Evolutionary conservation across 192 early-diverging fungal species (phyloP).

Genomic region (Coemansia sp.): DNA sequence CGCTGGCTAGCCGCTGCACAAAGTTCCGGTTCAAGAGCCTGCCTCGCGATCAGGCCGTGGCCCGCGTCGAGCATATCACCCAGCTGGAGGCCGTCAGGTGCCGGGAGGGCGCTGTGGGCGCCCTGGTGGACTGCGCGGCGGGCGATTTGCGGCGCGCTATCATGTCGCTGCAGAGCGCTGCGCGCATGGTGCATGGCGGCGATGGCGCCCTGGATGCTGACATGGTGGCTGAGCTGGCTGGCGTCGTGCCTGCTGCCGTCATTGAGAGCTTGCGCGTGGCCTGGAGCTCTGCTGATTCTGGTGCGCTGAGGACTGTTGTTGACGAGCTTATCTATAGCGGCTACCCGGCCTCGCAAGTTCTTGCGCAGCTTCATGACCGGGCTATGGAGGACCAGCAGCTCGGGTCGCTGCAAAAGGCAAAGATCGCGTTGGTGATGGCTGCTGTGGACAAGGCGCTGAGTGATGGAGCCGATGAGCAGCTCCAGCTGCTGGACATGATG

Average conservation of each 20-base stretch:
- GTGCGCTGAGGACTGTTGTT: constrained; percentile 55
- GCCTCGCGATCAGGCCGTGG: constrained; percentile 57
- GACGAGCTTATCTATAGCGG: constrained; percentile 64
- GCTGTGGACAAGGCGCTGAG: constrained; percentile 68
- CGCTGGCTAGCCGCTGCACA: constrained; percentile 88
- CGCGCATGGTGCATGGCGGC: constrained; percentile 56
- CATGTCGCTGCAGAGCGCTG: constrained; percentile 87
- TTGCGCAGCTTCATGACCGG: constrained; percentile 72
- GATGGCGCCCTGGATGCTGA: constrained; percentile 46
- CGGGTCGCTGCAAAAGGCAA: constrained; percentile 68
- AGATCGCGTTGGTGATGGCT: constrained; percentile 66
- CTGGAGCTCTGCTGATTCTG: constrained; percentile 54
- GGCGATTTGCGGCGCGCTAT: constrained; percentile 93
- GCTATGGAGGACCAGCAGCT: constrained; percentile 63
- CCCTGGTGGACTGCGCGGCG: constrained; percentile 70
- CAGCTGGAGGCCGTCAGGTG: constrained; percentile 61
- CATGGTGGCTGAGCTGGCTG: constrained; percentile 76
- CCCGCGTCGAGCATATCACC: constrained; percentile 67
- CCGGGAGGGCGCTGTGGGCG: constrained; percentile 50
- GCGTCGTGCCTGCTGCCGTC: constrained; percentile 62
- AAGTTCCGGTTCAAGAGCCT: constrained; percentile 94
- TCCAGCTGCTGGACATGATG: constrained; percentile 77
- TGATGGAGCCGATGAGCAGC: constrained; percentile 88
- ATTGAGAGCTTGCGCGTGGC: constrained; percentile 62
- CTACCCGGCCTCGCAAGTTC: constrained; percentile 70